Evolutionary conservation across 2,329 filamentous ascomycete genomes (phyloP).

Genomic region (Diaporthe vaccinii): DNA sequence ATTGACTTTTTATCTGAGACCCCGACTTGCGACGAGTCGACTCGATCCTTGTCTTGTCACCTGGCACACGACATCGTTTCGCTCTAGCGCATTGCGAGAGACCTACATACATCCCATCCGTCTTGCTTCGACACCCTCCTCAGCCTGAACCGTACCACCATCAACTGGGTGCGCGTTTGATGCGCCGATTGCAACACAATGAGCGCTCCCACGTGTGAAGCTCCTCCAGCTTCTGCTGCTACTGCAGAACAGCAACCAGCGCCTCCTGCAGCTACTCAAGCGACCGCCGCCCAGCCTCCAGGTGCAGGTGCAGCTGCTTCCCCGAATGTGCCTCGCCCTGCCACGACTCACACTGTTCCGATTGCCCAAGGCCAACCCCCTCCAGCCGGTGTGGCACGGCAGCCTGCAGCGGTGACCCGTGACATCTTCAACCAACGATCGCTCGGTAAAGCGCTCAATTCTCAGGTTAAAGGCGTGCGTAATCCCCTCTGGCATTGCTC

Average conservation of each 20-base stretch:
- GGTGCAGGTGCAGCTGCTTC: conserved; percentile 14
- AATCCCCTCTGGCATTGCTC: conserved; percentile 38
- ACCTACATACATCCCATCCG: neutral
- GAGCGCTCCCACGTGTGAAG: conserved; percentile 41
- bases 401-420: conserved; percentile 52
- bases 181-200: conserved; percentile 40
- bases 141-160: conserved; percentile 19
- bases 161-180: conserved; percentile 38
- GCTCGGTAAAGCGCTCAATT: conserved; percentile 74
- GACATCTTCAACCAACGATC: conserved; percentile 74
- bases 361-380: conserved; percentile 37
- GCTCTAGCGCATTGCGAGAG: conserved; percentile 10
- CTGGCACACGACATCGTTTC: conserved; percentile 14
- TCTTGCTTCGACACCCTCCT: neutral
- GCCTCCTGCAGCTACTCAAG: conserved; percentile 36
- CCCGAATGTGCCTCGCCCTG: conserved; percentile 31
- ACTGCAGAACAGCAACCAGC: conserved; percentile 30
- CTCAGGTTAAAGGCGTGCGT: conserved; percentile 77
- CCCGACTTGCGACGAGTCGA: conserved; percentile 19
- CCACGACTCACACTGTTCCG: conserved; percentile 34
- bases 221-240: conserved; percentile 37
- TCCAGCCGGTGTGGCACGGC: conserved; percentile 40
- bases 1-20: conserved; percentile 30
- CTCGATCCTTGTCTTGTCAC: conserved; percentile 1
- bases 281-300: conserved; percentile 14